Conservation (phyloP, 2,329 filamentous ascomycete species). For the Alternaria sp. region DNA sequence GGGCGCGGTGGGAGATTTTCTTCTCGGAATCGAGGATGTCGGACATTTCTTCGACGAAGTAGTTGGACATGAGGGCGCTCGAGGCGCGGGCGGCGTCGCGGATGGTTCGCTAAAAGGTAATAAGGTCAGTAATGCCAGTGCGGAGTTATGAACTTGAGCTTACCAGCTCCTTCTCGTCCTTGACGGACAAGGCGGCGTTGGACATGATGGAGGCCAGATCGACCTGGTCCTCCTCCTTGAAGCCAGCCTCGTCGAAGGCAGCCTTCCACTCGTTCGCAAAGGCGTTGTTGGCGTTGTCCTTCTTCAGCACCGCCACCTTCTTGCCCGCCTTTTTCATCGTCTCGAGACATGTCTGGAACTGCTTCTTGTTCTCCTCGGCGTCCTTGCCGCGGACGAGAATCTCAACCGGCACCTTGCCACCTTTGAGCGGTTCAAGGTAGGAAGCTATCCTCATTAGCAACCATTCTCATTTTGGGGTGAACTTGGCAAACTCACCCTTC, state of each 20-base stretch:
- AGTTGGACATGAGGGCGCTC: slow-evolving; percentile 92
- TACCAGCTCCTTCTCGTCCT: slow-evolving; percentile 90
- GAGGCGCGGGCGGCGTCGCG: slow-evolving; percentile 93
- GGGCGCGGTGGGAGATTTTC: slow-evolving; percentile 87
- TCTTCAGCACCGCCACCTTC: slow-evolving; percentile 85
- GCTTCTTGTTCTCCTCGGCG: slow-evolving; percentile 86
- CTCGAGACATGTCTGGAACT: slow-evolving; percentile 82
- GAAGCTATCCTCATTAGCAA: slow-evolving; percentile 72
- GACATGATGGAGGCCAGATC: slow-evolving; percentile 86
- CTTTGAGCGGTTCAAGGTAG: slow-evolving; percentile 89
- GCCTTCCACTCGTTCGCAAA: slow-evolving; percentile 98
- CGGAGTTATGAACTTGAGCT: slow-evolving; percentile 14
- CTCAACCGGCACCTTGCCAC: slow-evolving; percentile 90
- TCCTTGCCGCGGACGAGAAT: slow-evolving; percentile 92
- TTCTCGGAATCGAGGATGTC: slow-evolving; percentile 94
- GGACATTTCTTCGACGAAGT: slow-evolving; percentile 98
- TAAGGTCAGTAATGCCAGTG: slow-evolving; percentile 10
- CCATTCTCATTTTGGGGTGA: no score
- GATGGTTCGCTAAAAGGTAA: slow-evolving; percentile 76
- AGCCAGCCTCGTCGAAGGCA: slow-evolving; percentile 70
- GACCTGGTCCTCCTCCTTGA: slow-evolving; percentile 86
- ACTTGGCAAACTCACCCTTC: slow-evolving; percentile 78
- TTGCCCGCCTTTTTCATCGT: slow-evolving; percentile 88
- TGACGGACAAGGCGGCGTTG: slow-evolving; percentile 82
- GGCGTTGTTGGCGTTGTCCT: slow-evolving; percentile 82